Conservation (phyloP, 768 basidiomycete species). For the Boletus tomentosulus region DNA sequence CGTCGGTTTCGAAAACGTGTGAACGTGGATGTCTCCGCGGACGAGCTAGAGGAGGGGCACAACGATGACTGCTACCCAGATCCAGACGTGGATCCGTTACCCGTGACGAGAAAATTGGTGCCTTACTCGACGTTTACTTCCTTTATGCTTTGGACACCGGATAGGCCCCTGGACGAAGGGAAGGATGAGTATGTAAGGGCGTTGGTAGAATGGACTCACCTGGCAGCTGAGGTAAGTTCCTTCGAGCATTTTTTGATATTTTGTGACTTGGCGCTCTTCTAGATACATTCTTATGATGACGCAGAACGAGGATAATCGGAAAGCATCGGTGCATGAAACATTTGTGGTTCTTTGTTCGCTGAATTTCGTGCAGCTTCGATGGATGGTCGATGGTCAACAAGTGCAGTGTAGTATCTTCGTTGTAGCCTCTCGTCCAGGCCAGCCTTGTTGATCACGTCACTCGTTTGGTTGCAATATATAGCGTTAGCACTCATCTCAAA, state of each 20-base stretch:
- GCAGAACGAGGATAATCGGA: neutral
- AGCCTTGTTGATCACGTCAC: too few species aligned
- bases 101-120: conserved; percentile 34
- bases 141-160: conserved; percentile 74
- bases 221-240: conserved; percentile 56
- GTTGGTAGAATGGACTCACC: conserved; percentile 64
- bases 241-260: neutral
- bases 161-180: conserved; percentile 63
- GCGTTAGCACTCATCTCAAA: neutral
- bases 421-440: neutral
- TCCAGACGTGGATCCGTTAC: neutral
- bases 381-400: too few species aligned
- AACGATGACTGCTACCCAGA: conserved; percentile 16
- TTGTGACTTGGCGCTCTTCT: neutral
- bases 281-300: conserved; percentile 28
- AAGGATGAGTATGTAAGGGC: conserved; percentile 69
- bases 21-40: conserved; percentile 28
- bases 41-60: conserved; percentile 21
- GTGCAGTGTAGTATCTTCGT: neutral
- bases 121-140: conserved; percentile 57
- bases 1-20: conserved; percentile 21
- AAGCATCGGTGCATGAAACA: too few species aligned
- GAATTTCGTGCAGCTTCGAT: too few species aligned
- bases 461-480: neutral
- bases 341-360: too few species aligned